Evolutionary conservation across 805 yeast genomes (phyloP), one percentile per base, ranked within the genome.

Genomic region (Candida sakaeoensis): DNA sequence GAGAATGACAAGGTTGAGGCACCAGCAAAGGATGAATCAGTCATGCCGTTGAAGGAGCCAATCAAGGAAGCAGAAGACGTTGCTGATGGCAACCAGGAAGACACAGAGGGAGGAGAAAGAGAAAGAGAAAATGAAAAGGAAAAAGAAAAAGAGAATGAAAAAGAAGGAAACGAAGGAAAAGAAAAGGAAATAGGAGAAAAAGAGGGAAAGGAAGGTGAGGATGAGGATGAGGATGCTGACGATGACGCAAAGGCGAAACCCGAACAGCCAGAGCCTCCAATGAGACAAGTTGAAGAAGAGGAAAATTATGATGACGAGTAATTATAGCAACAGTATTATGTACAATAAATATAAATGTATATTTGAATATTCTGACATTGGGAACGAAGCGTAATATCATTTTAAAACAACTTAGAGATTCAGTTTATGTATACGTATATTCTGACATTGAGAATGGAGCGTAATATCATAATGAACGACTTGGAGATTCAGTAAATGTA

Each of bases 211-310:
- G 43, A 36, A 21, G 31, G 34, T 15, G 41, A 34, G 19, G 41
- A 38, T 27, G 42, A 32, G 36, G 16, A 26, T 18, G 16, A 19
- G 27, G 37, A 26, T 28, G 63, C 56, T 7, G 68, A 57, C 3
- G 67, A 60, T 2, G 61, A 58, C n/a, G 59, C 52, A 15, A 54
- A 51, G 16, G 48, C 48, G 31, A 47, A 47, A 14, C 38, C 37
- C 6, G 70, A 60, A 38, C 57, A 60, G 1, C 62, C 60, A 12
- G 74, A 68, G 41, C 72, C 74, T 19, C 74, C 74, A 12, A 53
- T 68, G 62, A 56, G 74, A 44, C 63, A 61, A 36, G 68, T 69
- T 19, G 72, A 68, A 29, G 74, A 69, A 47, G 74, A 69, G 43
- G 74, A 68, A 48, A 59, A 69, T 47, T 69, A 69, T 49, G 74